phyloP scores from a whole-genome alignment of 2,329 filamentous ascomycete genomes.

The Shiraia sp. region DNA sequence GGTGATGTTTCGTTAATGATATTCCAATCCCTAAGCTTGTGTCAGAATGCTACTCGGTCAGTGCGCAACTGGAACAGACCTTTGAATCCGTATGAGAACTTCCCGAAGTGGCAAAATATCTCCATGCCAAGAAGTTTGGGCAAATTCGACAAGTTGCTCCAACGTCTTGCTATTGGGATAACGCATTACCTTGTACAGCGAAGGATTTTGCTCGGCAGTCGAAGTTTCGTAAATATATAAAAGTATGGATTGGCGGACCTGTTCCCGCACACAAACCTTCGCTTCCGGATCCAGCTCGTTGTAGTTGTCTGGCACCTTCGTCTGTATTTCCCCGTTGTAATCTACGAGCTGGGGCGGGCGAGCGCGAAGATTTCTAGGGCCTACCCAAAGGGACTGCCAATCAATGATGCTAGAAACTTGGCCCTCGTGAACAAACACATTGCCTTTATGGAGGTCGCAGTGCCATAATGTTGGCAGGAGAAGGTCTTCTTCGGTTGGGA shows the following conservation, averaged over 20 bases:
- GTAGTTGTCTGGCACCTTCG: no score
- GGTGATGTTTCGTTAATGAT: background rate
- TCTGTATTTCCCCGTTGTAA: no score
- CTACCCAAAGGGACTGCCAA: no score
- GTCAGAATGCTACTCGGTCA: background rate
- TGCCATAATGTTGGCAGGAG: no score
- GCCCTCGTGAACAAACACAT: no score
- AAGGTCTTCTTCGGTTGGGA: no score
- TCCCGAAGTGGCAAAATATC: background rate
- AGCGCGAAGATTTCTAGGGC: no score
- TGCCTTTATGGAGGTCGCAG: no score
- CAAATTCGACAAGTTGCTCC: background rate
- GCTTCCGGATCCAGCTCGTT: no score
- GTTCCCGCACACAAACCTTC: background rate
- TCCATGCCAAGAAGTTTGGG: background rate
- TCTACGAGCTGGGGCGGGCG: no score
- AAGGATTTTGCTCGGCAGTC: background rate
- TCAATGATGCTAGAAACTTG: no score
- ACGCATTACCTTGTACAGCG: background rate
- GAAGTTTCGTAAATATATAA: constrained; percentile 1
- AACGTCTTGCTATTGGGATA: constrained; percentile 1
- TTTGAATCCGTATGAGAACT: constrained; percentile 1
- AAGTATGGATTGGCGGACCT: constrained; percentile 1
- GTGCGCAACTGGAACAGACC: background rate
- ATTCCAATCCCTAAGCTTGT: background rate